phyloP scores from a whole-genome alignment of 768 basidiomycete genomes.

The Leccinum imitatum region DNA sequence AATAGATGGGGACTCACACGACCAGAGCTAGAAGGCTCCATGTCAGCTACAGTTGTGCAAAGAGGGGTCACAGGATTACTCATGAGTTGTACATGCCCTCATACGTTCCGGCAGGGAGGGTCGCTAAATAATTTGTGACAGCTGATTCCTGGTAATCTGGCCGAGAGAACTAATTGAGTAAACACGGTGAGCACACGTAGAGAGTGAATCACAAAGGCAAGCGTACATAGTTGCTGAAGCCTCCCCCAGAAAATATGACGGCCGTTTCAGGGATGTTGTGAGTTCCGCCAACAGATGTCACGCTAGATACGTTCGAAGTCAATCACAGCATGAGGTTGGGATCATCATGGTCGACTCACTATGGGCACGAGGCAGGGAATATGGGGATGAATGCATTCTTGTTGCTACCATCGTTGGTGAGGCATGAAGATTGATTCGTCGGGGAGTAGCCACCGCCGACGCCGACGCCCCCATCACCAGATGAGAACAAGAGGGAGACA shows the following conservation, averaged over 20 bases:
- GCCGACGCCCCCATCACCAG: slow-evolving; percentile 71
- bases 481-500: slow-evolving; percentile 60
- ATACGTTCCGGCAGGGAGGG: slow-evolving; percentile 31
- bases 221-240: slow-evolving; percentile 67
- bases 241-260: slow-evolving; percentile 65
- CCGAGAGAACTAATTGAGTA: slow-evolving; percentile 43
- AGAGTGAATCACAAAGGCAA: slow-evolving; percentile 1
- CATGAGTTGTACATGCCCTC: slow-evolving; percentile 61
- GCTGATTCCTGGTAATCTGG: slow-evolving; percentile 53
- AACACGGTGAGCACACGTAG: not conserved
- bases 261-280: slow-evolving; percentile 57
- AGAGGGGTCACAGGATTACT: slow-evolving; percentile 15
- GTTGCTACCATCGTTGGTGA: slow-evolving; percentile 58
- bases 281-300: slow-evolving; percentile 74
- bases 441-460: slow-evolving; percentile 49
- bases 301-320: slow-evolving; percentile 36
- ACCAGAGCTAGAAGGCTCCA: not conserved
- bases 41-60: not conserved
- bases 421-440: slow-evolving; percentile 46
- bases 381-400: slow-evolving; percentile 50
- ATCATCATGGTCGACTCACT: slow-evolving; percentile 31
- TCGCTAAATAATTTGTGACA: slow-evolving; percentile 44
- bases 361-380: slow-evolving; percentile 66
- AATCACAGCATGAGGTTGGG: not conserved
- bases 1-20: slow-evolving; percentile 37